Evolutionary conservation across 129 eudicot genomes (phyloP).

Genomic region (Logfia minima): DNA sequence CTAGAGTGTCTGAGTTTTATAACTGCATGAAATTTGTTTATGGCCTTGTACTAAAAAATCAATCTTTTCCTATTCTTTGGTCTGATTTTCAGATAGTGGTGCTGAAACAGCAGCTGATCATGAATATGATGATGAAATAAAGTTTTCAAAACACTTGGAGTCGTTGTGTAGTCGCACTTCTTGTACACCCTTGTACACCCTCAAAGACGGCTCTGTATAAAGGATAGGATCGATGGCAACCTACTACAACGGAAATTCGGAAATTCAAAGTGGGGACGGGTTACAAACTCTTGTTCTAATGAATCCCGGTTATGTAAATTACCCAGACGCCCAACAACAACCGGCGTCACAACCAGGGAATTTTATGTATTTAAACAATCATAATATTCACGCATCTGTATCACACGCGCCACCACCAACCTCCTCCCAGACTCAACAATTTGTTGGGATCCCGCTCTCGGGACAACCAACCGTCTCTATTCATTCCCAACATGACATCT

Average conservation of each 20-base stretch:
- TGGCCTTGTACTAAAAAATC: background rate
- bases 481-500: conserved; percentile 56
- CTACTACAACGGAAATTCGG: conserved; percentile 65
- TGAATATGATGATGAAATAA: conserved; percentile 30
- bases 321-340: conserved; percentile 51
- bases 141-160: background rate
- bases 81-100: conserved; percentile 19
- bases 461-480: conserved; percentile 31
- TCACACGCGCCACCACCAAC: conserved; percentile 51
- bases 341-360: conserved; percentile 35
- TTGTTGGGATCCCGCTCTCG: conserved; percentile 70
- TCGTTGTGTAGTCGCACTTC: conserved; percentile 26
- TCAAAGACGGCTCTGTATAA: conserved; percentile 1
- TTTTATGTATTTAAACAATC: conserved; percentile 53
- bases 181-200: conserved; percentile 50
- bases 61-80: background rate
- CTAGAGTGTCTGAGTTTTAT: background rate
- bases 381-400: conserved; percentile 29
- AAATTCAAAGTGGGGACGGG: conserved; percentile 68
- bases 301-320: conserved; percentile 69
- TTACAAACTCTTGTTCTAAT: conserved; percentile 70
- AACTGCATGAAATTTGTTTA: background rate
- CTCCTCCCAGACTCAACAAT: conserved; percentile 60
- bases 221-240: conserved; percentile 45
- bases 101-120: background rate